phyloP scores from a whole-genome alignment of 1,284 basidiomycete genomes.

The Irpex sp. region DNA sequence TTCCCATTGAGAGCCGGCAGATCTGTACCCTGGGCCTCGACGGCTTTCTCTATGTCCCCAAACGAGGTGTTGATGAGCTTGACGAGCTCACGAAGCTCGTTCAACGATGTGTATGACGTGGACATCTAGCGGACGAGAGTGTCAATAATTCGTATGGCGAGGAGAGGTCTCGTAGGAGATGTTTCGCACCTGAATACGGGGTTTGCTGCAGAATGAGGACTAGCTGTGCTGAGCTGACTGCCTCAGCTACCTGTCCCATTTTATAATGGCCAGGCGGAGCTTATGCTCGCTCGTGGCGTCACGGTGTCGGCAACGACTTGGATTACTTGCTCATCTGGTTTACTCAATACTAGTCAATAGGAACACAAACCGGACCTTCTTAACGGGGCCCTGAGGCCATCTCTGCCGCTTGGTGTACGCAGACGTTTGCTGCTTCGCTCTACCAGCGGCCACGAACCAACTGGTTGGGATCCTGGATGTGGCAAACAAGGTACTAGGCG shows the following conservation, averaged over 20 bases:
- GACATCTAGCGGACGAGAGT: neutral
- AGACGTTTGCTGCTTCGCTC: neutral
- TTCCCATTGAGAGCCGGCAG: neutral
- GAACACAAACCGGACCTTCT: too few species aligned
- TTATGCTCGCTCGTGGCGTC: neutral
- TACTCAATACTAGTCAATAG: neutral
- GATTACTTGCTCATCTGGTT: neutral
- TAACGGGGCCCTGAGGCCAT: neutral
- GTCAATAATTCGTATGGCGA: neutral
- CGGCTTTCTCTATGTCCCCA: neutral
- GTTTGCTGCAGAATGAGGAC: too few species aligned
- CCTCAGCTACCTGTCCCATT: too few species aligned
- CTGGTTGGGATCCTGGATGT: too few species aligned
- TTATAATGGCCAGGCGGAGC: too few species aligned
- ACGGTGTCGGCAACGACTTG: neutral
- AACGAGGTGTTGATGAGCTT: neutral
- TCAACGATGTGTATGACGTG: neutral
- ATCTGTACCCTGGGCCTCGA: neutral
- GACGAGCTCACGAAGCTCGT: conserved; percentile 1
- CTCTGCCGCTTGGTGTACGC: neutral
- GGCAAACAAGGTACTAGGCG: neutral
- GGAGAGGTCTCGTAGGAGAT: too few species aligned
- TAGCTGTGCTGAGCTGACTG: too few species aligned
- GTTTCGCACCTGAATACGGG: too few species aligned
- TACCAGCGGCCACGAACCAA: too few species aligned